Base-by-base conservation (phyloP, 2,329 filamentous ascomycete genomes). In the Epichloe amarillans region DNA sequence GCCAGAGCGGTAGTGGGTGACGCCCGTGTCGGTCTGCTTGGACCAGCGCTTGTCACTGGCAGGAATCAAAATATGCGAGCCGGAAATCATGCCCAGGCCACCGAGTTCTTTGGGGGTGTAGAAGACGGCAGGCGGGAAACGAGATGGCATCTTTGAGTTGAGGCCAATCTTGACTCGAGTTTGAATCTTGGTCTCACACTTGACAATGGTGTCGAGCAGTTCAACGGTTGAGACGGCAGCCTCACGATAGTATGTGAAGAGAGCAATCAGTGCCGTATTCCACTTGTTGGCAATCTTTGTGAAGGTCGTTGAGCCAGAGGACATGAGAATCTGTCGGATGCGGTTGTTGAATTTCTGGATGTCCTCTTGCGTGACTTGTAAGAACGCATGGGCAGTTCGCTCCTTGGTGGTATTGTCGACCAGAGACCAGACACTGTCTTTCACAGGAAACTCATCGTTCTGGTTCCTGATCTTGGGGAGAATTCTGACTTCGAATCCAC, bases 271-370 rank as follows among this genome's bases (percentile, higher is more conserved):
- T 1, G 88, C 93, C 0, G 93, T 98, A 69, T 98, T 98, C 93
- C 94, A 98, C 72, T 98, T 98, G 72, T 98, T 98, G 45, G 94
- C 93, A 62, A 98, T 98, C 77, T 98, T 98, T 44, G 93, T 98
- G 71, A 98, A 98, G 0, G 93, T 98, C 0, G 93, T 98, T 5
- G 88, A 95, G n/a, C 93, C 94, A 52, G 93, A 97, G 11, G 91
- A 97, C 93, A 98, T 98, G 51, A 98, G 76, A 64, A 98, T 98
- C 63, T 98, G 93, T 53, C 93, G 83, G 62, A 98, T 98, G 41
- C 94, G 84, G 67, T 98, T 98, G 70, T 98, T 98, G 76, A 98
- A 98, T 69, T 97, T 97, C 57, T 91, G 86, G 46, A 98, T 91
- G 62, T 98, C 93, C 64, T 97, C 93, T 62, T 97, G 91, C 0